These are phyloP conservation scores for Amaranthus hypochondriacus DNA, from an alignment of 148 eudicot genomes.

Conservation along the genomic window DNA sequence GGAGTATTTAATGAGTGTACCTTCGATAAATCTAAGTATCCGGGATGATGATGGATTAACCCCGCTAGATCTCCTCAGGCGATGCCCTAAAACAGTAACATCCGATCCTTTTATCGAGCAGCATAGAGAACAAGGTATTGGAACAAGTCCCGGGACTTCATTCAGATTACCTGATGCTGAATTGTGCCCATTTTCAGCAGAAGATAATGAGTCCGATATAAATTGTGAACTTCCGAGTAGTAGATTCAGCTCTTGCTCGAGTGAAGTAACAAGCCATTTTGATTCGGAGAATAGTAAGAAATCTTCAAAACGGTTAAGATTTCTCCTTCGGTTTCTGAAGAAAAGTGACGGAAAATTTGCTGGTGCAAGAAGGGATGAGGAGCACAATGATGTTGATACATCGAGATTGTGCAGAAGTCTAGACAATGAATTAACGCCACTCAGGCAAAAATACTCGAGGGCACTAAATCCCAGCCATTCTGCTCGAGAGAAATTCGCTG, in stretches of 20 bases:
- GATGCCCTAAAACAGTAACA: constrained; percentile 42
- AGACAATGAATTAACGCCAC: constrained; percentile 36
- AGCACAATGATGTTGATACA: constrained; percentile 19
- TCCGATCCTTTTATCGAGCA: constrained; percentile 42
- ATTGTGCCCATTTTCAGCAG: constrained; percentile 39
- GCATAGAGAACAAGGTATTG: constrained; percentile 41
- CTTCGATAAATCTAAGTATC: constrained; percentile 41
- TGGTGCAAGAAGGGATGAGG: constrained; percentile 5
- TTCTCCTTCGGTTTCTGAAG: constrained; percentile 44
- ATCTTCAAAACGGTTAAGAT: constrained; percentile 40
- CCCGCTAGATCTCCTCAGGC: constrained; percentile 68
- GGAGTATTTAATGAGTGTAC: constrained; percentile 53
- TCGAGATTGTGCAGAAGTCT: constrained; percentile 11
- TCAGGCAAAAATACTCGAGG: constrained; percentile 44
- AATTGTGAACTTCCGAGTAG: constrained; percentile 37
- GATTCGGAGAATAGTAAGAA: constrained; percentile 29
- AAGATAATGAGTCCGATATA: constrained; percentile 23
- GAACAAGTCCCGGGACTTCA: constrained; percentile 77
- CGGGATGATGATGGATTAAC: constrained; percentile 52
- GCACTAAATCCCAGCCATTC: constrained; percentile 45
- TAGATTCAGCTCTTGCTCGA: constrained; percentile 41
- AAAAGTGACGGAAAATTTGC: constrained; percentile 26
- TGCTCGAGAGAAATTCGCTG: constrained; percentile 43
- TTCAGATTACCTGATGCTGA: constrained; percentile 75
- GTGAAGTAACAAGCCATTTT: constrained; percentile 35